Conservation (phyloP, 805 yeast genomes). For the Metschnikowia baotianmanensis region DNA sequence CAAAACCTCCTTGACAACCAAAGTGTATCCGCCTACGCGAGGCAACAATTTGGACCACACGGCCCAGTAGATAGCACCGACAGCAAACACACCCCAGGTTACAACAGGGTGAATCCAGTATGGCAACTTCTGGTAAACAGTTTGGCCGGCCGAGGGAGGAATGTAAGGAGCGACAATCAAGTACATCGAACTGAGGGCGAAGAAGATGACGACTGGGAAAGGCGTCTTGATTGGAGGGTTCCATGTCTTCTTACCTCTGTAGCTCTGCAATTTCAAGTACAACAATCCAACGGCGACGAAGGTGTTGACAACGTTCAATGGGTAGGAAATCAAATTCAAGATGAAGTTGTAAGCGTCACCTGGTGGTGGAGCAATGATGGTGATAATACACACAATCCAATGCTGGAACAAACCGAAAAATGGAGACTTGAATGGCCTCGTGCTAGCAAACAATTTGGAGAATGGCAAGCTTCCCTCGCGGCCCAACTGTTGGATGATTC, state of each 20-base stretch:
- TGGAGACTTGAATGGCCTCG: conserved; percentile 73
- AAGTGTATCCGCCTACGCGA: conserved; percentile 46
- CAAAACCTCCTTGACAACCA: conserved; percentile 51
- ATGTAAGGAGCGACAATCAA: conserved; percentile 75
- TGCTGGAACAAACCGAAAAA: conserved; percentile 71
- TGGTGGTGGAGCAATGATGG: conserved; percentile 73
- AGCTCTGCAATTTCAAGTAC: conserved; percentile 51
- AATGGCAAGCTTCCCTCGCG: conserved; percentile 81
- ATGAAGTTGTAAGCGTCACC: conserved; percentile 87
- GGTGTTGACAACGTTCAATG: conserved; percentile 72
- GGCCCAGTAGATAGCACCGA: conserved; percentile 67
- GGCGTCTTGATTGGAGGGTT: conserved; percentile 70
- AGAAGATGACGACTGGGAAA: conserved; percentile 60
- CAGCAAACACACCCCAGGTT: conserved; percentile 70
- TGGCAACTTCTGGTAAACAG: conserved; percentile 67
- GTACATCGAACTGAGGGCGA: conserved; percentile 62
- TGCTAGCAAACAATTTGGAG: conserved; percentile 65
- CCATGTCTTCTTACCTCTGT: conserved; percentile 56
- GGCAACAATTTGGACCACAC: conserved; percentile 64
- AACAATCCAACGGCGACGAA: conserved; percentile 62
- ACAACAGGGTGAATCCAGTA: conserved; percentile 80
- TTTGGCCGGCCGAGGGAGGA: conserved; percentile 66
- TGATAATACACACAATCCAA: conserved; percentile 69
- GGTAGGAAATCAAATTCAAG: conserved; percentile 75
- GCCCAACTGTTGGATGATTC: conserved; percentile 77